Evolutionary conservation across 1,284 basidiomycete species (phyloP), one percentile per base, ranked within the genome.

Genomic region (Trichosporon coremiiforme): DNA sequence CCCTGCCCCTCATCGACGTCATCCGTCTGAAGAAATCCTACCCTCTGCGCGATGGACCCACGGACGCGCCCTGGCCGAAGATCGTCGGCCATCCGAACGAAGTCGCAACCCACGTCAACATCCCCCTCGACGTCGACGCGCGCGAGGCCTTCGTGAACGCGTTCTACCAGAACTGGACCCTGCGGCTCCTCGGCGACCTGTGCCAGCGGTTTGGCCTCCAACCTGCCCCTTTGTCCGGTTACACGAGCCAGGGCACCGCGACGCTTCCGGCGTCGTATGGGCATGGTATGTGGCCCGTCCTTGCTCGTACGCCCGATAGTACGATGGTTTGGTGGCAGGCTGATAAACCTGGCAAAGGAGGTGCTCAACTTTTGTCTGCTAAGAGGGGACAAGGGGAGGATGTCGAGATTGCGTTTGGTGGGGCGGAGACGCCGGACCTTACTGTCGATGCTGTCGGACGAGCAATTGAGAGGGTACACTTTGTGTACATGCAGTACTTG

Each of bases 81-180:
- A 53, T 12, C 20, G 50, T 53, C 50, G 50, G 20, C 50, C 15
- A 53, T 4, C 50, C 50, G 8, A 53, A 53, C 50, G 20, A 53
- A 7, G 50, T 53, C 20, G 6, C 50, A 8, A 53, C 50, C 20
- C 50, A 53, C 50, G 50, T 53, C 22, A 20, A 20, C 20, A 53
- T 53, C 10, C 20, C 50, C 20, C 50, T 20, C 9, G 50, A 53
- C 20, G 50, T 53, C 9, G 9, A 53, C 50, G 50, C 50, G 10
- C 50, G 50, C 50, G 50, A 53, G 50, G 50, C 50, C 2, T 53
- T 53, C 20, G 50, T 53, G 8, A 53, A 53, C 20, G 50, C 50
- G 9, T 53, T 53, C 50, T 53, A 53, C 50, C 15, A 53, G 20
- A 53, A 53, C 50, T 53, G 50, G 50, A 53, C 50, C 50, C 50